These are phyloP conservation scores for Marasmius oreades DNA, from an alignment of 1,284 basidiomycete species.

Conservation along the genomic window DNA sequence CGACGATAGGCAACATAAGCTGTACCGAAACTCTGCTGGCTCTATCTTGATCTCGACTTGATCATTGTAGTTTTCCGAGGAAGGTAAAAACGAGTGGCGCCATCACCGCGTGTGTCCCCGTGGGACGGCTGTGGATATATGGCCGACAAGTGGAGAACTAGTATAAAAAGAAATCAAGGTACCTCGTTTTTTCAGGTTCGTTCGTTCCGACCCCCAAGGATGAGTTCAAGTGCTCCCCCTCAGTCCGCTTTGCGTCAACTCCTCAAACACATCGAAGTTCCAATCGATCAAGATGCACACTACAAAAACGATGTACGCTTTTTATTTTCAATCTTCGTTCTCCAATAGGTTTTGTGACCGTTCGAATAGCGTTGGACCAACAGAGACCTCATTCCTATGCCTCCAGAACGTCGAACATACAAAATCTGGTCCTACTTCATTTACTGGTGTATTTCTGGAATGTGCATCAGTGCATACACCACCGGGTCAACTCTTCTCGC, in stretches of 20 bases:
- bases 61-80: too few species aligned
- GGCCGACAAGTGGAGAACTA: too few species aligned
- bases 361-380: constrained; percentile 18
- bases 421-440: constrained; percentile 20
- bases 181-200: too few species aligned
- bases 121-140: too few species aligned
- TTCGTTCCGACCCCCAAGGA: too few species aligned
- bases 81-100: too few species aligned
- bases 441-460: constrained; percentile 21
- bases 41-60: too few species aligned
- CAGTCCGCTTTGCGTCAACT: constrained; percentile 1
- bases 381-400: constrained; percentile 22
- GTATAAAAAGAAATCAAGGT: too few species aligned
- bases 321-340: not conserved
- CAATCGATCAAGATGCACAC: constrained; percentile 16
- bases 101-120: too few species aligned
- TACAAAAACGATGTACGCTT: constrained; percentile 17
- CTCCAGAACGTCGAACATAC: constrained; percentile 20
- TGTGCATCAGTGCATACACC: constrained; percentile 21
- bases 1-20: too few species aligned
- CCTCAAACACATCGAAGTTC: constrained; percentile 17
- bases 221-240: not conserved
- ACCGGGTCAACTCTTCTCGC: constrained; percentile 19
- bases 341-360: not conserved
- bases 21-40: too few species aligned